Evolutionary conservation across 495 filamentous ascomycete genomes (phyloP), one percentile per base, ranked within the genome.

Genomic region (Recurvomyces mirabilis): DNA sequence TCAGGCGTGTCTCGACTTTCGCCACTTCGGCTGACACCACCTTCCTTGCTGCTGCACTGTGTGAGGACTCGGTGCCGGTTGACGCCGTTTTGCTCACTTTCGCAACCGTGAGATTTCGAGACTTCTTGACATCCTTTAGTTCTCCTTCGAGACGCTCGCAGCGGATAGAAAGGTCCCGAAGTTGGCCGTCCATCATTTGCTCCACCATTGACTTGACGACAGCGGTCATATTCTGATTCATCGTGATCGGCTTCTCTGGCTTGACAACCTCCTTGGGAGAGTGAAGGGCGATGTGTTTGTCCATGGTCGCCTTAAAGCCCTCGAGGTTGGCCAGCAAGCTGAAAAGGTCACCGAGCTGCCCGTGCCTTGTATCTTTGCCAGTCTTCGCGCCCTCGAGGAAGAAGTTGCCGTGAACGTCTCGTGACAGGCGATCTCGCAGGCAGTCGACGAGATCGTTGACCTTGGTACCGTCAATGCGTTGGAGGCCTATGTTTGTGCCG

Each of bases 271-370:
- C n/a, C 42, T 45, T 37, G 5, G 42, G 21, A 7, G 30, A 10
- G 42, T 37, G 42, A 5, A 45, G 20, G 17, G 42, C 42, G 32
- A 23, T 45, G 17, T 45, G 29, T 13, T 26, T 23, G 31, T 45
- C 32, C 42, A 45, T 35, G 11, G 30, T 23, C 7, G 5, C 14
- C 13, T 36, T 45, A 23, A 36, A 37, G 7, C 13, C 23, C 30
- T 45, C 42, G 17, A 45, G 42, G 4, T 14, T 18, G 30, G 4
- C 10, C 18, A 32, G 3, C n/a, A 45, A 21, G 10, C 30, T 25
- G 32, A 34, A 45, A 14, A 45, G 14, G 5, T 36, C 31, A 25
- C 31, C 21, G 3, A 37, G 23, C 23, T 35, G 31, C 5, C 41
- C 30, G 17, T 36, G 15, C 6, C 32, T 7, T 6, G 10, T 36